These are phyloP conservation scores for Globisporangium nodosum DNA, from an alignment of 352 stramenopile genomes.

Conservation along the genomic window DNA sequence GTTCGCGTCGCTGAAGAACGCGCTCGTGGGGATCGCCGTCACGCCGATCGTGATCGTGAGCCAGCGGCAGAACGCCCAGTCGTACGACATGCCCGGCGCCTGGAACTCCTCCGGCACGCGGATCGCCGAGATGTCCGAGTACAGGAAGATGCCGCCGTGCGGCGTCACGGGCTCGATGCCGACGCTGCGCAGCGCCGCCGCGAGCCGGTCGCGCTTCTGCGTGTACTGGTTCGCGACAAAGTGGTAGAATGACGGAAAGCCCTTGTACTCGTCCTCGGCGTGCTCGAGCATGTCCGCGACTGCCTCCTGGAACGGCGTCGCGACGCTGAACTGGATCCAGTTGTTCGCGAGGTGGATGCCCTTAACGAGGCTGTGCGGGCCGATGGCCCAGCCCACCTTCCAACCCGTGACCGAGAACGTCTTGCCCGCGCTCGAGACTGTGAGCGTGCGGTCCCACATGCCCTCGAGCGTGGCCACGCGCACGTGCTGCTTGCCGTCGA, in stretches of 20 bases:
- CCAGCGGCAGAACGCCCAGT: constrained; percentile 92
- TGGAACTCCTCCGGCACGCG: constrained; percentile 49
- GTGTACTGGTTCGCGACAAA: constrained; percentile 74
- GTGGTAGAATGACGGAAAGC: constrained; percentile 71
- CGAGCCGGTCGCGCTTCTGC: constrained; percentile 65
- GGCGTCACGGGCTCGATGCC: constrained; percentile 61
- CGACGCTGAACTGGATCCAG: constrained; percentile 85
- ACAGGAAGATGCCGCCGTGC: constrained; percentile 73
- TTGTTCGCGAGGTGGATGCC: constrained; percentile 79
- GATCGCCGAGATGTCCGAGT: constrained; percentile 72
- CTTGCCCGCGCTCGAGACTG: constrained; percentile 89
- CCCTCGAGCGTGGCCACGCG: constrained; percentile 74
- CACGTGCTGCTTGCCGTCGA: constrained; percentile 65
- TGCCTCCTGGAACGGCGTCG: constrained; percentile 83
- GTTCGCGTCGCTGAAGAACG: constrained; percentile 89
- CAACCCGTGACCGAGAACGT: constrained; percentile 92
- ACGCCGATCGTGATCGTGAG: constrained; percentile 89
- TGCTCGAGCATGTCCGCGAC: constrained; percentile 74
- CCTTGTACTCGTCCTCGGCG: constrained; percentile 63
- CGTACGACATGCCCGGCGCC: constrained; percentile 47
- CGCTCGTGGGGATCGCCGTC: constrained; percentile 88
- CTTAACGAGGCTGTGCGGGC: constrained; percentile 65
- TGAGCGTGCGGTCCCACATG: constrained; percentile 85
- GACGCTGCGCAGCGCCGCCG: constrained; percentile 38
- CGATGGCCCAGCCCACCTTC: constrained; percentile 92